phyloP scores from a whole-genome alignment of 345 rosid species.

The Salix udensis region DNA sequence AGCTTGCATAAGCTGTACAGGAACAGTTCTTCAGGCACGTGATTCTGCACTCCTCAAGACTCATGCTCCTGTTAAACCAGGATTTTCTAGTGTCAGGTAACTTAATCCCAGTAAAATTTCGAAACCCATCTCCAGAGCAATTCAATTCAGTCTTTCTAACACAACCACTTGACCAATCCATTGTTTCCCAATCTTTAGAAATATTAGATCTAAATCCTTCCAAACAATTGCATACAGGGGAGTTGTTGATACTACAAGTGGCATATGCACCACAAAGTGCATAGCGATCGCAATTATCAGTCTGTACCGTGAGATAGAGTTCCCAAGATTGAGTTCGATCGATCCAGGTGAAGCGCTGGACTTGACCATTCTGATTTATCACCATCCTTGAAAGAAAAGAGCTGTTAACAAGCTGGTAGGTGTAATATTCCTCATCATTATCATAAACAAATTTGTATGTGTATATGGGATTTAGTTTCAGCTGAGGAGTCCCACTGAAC shows the following conservation, averaged over 20 bases:
- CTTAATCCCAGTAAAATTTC: background rate
- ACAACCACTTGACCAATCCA: conserved; percentile 9
- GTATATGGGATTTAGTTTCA: conserved; percentile 2
- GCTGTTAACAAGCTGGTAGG: background rate
- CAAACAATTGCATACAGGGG: conserved; percentile 8
- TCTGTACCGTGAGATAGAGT: background rate
- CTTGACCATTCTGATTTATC: background rate
- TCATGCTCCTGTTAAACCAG: conserved; percentile 8
- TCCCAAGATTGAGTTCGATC: background rate
- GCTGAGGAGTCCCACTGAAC: conserved; percentile 6
- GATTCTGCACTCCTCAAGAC: conserved; percentile 1
- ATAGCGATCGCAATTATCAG: conserved; percentile 12
- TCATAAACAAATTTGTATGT: background rate
- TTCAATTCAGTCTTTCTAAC: conserved; percentile 2
- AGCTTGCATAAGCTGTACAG: conserved; percentile 7
- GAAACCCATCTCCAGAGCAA: conserved; percentile 14
- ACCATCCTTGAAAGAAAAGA: background rate
- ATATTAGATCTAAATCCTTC: conserved; percentile 13
- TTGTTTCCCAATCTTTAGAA: background rate
- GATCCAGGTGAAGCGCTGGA: background rate
- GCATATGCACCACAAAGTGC: conserved; percentile 4
- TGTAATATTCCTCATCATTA: conserved; percentile 6
- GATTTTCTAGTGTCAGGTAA: conserved; percentile 8
- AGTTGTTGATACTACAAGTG: conserved; percentile 2
- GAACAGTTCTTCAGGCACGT: conserved; percentile 9